Conservation (phyloP, 495 filamentous ascomycete species). For the Usnea hakonensis region DNA sequence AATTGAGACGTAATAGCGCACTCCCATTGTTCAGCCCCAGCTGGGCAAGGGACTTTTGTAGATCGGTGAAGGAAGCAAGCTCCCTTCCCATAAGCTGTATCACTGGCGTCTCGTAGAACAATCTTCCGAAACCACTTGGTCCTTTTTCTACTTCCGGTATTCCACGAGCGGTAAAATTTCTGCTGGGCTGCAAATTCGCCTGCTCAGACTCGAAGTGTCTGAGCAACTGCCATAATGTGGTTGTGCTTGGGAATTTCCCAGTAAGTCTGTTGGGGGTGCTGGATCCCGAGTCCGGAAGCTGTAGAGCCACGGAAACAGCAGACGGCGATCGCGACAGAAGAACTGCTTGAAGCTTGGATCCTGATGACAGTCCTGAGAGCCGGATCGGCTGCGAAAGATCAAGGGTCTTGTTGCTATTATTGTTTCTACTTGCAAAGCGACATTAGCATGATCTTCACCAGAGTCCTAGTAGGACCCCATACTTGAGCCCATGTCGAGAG, state of each 20-base stretch:
- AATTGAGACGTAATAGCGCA: conserved; percentile 67
- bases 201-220: conserved; percentile 75
- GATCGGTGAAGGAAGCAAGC: conserved; percentile 62
- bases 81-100: conserved; percentile 73
- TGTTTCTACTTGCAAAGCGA: not conserved
- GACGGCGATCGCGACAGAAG: conserved; percentile 72
- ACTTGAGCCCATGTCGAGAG: conserved; percentile 78
- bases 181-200: conserved; percentile 43
- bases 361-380: conserved; percentile 75
- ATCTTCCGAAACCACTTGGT: conserved; percentile 54
- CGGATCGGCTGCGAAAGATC: conserved; percentile 79
- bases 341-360: conserved; percentile 90
- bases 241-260: conserved; percentile 77
- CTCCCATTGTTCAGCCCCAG: conserved; percentile 78
- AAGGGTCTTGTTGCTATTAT: conserved; percentile 71
- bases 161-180: conserved; percentile 73
- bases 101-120: conserved; percentile 83
- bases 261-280: conserved; percentile 50
- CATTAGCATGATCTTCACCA: not conserved
- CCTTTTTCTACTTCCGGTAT: conserved; percentile 50
- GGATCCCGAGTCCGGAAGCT: conserved; percentile 62
- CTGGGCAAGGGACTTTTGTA: conserved; percentile 82
- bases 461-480: conserved; percentile 24
- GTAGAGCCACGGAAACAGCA: conserved; percentile 75
- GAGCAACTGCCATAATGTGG: conserved; percentile 77